Evolutionary conservation across 2,329 filamentous ascomycete genomes (phyloP).

Genomic region (Alternaria rosae): DNA sequence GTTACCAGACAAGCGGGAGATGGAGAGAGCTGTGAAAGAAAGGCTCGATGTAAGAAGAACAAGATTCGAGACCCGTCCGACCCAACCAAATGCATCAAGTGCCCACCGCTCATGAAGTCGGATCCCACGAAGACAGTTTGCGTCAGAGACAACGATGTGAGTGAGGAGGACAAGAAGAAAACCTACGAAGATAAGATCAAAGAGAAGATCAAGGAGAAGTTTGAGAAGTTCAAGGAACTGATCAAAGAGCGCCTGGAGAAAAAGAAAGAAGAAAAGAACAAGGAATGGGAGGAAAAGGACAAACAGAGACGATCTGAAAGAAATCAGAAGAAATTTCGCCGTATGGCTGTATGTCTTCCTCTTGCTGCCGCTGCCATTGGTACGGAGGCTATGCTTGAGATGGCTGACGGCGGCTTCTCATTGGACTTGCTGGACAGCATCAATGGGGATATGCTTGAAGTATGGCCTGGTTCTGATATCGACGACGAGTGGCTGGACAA

Average conservation of each 20-base stretch:
- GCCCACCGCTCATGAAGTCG: constrained; percentile 14
- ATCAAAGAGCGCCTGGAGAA: constrained; percentile 1
- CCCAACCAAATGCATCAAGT: constrained; percentile 12
- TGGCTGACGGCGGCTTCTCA: constrained; percentile 16
- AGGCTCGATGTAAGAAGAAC: constrained; percentile 15
- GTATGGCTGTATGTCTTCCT: constrained; percentile 14
- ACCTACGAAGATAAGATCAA: constrained; percentile 9
- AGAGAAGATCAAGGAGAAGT: constrained; percentile 7
- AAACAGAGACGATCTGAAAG: constrained; percentile 4
- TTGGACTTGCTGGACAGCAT: constrained; percentile 16
- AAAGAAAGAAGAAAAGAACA: constrained; percentile 11
- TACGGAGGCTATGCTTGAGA: constrained; percentile 14
- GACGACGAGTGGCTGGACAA: constrained; percentile 12
- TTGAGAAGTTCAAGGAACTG: background rate
- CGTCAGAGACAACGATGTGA: constrained; percentile 12
- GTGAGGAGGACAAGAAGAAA: constrained; percentile 12
- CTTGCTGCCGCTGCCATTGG: constrained; percentile 12
- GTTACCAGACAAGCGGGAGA: background rate
- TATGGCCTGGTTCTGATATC: constrained; percentile 14
- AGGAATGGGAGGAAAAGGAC: constrained; percentile 16
- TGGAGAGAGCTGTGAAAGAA: constrained; percentile 10
- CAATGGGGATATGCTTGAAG: constrained; percentile 11
- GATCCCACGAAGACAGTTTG: constrained; percentile 11
- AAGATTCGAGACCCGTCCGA: constrained; percentile 11
- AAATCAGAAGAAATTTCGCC: constrained; percentile 13